Evolutionary conservation across 2,329 filamentous ascomycete genomes (phyloP), one percentile per base, ranked within the genome.

Genomic region (Trichoderma koningii): DNA sequence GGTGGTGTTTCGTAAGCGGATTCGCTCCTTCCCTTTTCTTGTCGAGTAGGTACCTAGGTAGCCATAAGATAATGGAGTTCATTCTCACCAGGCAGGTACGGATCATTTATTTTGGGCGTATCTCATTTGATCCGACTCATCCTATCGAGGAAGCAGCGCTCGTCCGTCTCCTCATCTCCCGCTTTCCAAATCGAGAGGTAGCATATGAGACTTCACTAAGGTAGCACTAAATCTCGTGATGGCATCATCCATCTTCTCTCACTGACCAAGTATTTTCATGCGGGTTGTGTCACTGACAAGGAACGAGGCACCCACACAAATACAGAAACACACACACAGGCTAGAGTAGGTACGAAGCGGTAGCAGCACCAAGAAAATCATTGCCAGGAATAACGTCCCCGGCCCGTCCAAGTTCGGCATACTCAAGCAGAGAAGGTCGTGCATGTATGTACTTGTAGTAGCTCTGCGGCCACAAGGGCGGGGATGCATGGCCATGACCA

Each of bases 161-260:
- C 21, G 12, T 17, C 19, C 14, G 5, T 14, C 53, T 44, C 10
- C 38, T 3, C 17, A 15, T 50, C 17, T 15, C 28, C 30, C 15
- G n/a, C 38, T 41, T 45, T 47, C 15, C 23, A 7, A 9, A 14
- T 17, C n/a, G 5, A 34, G 7, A 48, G 15, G 23, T 21, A 3
- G 47, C 28, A 26, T 21, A 23, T 17, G 2, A 7, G 48, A 44
- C 42, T 53, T 10, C n/a, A 45, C 5, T 21, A 38, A 26, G 17
- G 21, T 61, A 42, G 45, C 10, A 23, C 21, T 56, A 26, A 19
- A 42, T 30, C 57, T 44, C 47, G 57, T 61, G 57, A 61, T 61
- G 34, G 47, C 47, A 30, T 51, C 57, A 42, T 61, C 47, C 57
- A 41, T 61, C 21, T 30, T 26, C 21, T 19, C 21, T 38, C 21